Evolutionary conservation across 2,329 filamentous ascomycete species (phyloP).

Genomic region (Beauveria pseudobassiana): DNA sequence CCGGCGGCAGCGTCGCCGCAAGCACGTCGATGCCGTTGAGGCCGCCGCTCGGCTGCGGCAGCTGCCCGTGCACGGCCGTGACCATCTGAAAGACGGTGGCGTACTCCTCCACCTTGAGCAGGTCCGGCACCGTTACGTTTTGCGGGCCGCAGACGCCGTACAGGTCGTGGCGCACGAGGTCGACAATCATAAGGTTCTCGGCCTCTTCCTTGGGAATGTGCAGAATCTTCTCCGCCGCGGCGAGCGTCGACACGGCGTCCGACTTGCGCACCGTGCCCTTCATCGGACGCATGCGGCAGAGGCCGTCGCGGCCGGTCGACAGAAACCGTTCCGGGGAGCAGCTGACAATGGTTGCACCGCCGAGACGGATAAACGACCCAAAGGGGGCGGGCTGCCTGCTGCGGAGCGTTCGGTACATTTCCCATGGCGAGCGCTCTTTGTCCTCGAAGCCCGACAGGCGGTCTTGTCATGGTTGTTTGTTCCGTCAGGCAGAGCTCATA

Average conservation of each 20-base stretch:
- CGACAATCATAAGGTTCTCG: conserved; percentile 97
- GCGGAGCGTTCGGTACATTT: conserved; percentile 64
- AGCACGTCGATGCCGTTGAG: conserved; percentile 64
- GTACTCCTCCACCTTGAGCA: conserved; percentile 87
- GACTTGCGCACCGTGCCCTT: conserved; percentile 91
- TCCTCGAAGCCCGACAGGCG: conserved; percentile 27
- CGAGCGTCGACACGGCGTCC: conserved; percentile 55
- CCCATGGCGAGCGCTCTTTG: conserved; percentile 51
- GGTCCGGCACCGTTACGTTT: conserved; percentile 64
- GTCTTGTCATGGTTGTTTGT: conserved; percentile 55
- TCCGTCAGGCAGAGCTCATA: conserved; percentile 82
- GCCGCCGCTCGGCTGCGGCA: conserved; percentile 28
- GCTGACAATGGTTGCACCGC: conserved; percentile 63
- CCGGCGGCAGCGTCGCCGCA: conserved; percentile 71
- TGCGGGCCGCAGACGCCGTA: conserved; percentile 74
- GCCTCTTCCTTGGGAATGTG: conserved; percentile 82
- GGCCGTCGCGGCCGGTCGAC: conserved; percentile 42
- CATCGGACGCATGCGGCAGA: conserved; percentile 81
- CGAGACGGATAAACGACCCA: conserved; percentile 71
- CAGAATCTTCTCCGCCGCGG: conserved; percentile 64
- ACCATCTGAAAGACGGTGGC: conserved; percentile 88
- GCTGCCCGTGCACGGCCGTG: conserved; percentile 69
- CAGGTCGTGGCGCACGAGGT: conserved; percentile 89
- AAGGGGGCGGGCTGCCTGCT: conserved; percentile 74
- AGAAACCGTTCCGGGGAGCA: conserved; percentile 89